A percentile compares a stretch with the other conserved stretches of the same genome.
Conservation (phyloP, 768 basidiomycete species). For the Amanita jacksonii region DNA sequence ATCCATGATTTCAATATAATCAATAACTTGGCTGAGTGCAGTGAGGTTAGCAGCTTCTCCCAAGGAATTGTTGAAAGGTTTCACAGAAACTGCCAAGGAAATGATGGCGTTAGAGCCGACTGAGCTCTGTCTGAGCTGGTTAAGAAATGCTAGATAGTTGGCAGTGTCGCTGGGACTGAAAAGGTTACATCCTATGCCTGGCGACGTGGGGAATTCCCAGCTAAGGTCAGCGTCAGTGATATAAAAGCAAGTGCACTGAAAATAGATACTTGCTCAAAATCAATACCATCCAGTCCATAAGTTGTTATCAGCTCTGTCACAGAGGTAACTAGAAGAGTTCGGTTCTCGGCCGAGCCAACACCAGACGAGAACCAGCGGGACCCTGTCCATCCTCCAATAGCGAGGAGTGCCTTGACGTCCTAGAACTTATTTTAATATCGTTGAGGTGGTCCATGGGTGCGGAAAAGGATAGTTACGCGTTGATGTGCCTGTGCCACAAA, state of each 20-base stretch:
- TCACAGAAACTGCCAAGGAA: conserved; percentile 59
- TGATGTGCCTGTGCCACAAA: conserved; percentile 42
- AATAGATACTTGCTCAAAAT: conserved; percentile 47
- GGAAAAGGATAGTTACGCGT: conserved; percentile 21
- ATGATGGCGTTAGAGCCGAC: conserved; percentile 51
- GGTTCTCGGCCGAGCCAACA: conserved; percentile 44
- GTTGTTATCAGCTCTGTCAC: conserved; percentile 35
- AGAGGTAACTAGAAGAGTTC: conserved; percentile 48
- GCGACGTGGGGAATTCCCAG: conserved; percentile 77
- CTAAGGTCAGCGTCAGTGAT: conserved; percentile 23
- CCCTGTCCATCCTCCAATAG: conserved; percentile 63
- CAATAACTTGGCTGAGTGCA: conserved; percentile 56
- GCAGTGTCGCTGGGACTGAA: conserved; percentile 54
- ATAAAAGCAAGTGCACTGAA: conserved; percentile 2
- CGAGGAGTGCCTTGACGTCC: conserved; percentile 48
- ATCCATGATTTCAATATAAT: conserved; percentile 69
- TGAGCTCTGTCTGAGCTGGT: conserved; percentile 50
- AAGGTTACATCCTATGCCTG: conserved; percentile 64
- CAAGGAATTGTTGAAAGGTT: conserved; percentile 52
- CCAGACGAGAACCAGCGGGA: conserved; percentile 51
- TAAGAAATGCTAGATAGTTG: conserved; percentile 74
- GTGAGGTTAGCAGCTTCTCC: conserved; percentile 51
- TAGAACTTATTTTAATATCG: conserved; percentile 15
- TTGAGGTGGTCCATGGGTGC: conserved; percentile 1
- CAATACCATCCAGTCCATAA: conserved; percentile 53